Percentiles rank a stretch among this genome's conserved stretches.
Evolutionary conservation across 805 yeast genomes (phyloP).

Genomic region (Metschnikowia dekortorum): DNA sequence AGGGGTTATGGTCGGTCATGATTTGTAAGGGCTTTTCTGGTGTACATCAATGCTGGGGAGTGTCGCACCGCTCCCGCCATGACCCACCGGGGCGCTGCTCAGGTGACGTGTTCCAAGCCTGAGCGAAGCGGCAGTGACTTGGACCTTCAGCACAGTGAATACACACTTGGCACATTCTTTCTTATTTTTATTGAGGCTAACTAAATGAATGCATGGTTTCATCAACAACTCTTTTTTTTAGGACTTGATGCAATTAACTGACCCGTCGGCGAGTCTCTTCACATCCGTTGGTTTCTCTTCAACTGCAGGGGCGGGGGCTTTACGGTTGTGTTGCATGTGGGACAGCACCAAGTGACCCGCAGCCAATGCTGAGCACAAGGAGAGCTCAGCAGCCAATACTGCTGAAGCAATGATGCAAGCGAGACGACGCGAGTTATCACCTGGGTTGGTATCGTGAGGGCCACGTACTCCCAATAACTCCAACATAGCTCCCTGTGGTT

Average conservation of each 20-base stretch:
- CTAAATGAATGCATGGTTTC: not conserved
- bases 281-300: conserved; percentile 19
- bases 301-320: conserved; percentile 33
- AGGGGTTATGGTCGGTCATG: conserved; percentile 20
- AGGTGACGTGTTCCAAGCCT: conserved; percentile 4
- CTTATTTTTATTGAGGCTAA: not conserved
- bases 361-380: conserved; percentile 92
- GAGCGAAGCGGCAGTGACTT: not conserved
- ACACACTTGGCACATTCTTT: not conserved
- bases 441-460: conserved; percentile 90
- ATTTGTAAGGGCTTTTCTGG: not conserved
- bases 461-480: conserved; percentile 94
- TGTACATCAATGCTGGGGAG: not conserved
- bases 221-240: not conserved
- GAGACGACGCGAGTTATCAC: conserved; percentile 88
- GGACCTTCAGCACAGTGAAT: not conserved
- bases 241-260: conserved; percentile 70
- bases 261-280: conserved; percentile 59
- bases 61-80: conserved; percentile 4
- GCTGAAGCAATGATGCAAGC: conserved; percentile 92
- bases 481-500: conserved; percentile 95
- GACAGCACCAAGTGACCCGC: conserved; percentile 98
- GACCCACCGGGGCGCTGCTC: conserved; percentile 10
- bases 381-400: conserved; percentile 93
- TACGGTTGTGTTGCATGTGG: conserved; percentile 94